Conservation (phyloP, 345 rosid genomes). For the Theobroma cacao region DNA sequence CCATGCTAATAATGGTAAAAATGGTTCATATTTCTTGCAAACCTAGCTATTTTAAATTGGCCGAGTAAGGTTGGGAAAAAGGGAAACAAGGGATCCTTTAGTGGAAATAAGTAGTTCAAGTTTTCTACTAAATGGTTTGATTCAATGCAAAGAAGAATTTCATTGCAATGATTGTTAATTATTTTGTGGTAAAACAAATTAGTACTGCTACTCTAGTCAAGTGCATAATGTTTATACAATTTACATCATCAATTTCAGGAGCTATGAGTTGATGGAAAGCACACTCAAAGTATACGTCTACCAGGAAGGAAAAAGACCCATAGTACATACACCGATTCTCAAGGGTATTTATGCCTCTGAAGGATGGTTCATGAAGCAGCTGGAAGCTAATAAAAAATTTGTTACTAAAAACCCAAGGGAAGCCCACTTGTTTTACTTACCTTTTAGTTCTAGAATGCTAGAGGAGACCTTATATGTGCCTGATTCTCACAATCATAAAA, state of each 20-base stretch:
- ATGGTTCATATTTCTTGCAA: not conserved
- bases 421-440: constrained; percentile 89
- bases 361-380: constrained; percentile 95
- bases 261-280: constrained; percentile 90
- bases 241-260: constrained; percentile 47
- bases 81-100: not conserved
- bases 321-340: constrained; percentile 66
- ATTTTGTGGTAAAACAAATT: not conserved
- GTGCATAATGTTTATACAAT: constrained; percentile 2
- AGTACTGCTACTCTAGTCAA: not conserved
- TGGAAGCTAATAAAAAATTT: constrained; percentile 64
- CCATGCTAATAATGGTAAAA: not conserved
- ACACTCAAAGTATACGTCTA: constrained; percentile 79
- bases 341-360: constrained; percentile 96
- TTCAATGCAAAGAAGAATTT: not conserved
- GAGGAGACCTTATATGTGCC: constrained; percentile 69
- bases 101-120: not conserved
- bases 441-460: constrained; percentile 82
- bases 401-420: constrained; percentile 55
- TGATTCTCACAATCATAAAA: constrained; percentile 63
- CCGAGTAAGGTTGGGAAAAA: not conserved
- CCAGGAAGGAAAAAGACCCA: constrained; percentile 79
- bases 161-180: not conserved
- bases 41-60: not conserved
- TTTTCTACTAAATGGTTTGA: not conserved